Base-by-base conservation (phyloP, 2,329 filamentous ascomycete species). In the Cladosporium velox region DNA sequence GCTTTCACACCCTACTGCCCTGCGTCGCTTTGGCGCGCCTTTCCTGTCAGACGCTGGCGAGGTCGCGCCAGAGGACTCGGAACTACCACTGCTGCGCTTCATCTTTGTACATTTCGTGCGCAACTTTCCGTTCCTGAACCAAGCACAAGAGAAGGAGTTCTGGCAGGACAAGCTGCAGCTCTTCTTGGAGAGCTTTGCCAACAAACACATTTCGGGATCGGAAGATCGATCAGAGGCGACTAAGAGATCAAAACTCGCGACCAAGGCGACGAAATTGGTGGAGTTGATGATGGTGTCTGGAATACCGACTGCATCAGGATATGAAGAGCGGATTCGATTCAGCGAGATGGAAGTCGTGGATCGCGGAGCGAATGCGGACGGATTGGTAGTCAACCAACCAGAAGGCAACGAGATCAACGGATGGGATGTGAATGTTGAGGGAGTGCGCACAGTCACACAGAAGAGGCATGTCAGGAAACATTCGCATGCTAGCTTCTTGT, bases 211-310 rank as follows among this genome's bases (percentile, higher is more conserved):
- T 52, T 98, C 94, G 2, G 96, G 93, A 6, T 97, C 94, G 5
- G 95, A 98, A 80, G 95, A 99, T 77, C 88, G 95, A 4, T 82
- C 98, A 34, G 95, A 99, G 80, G 93, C 97, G 79, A 98, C 95
- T 11, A 99, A 99, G 82, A 87, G 95, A 66, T 86, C 89, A 70
- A 99, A 99, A 79, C 82, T 99, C 70, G 94, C 95, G 3, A 84
- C 90, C 72, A 99, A 99, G 85, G 92, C 91, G 58, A 90, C 95
- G 78, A 99, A 99, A 82, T 82, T 99, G 66, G 92, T 99, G 12
- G 95, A 99, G 83, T 84, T 99, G 68, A 99, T 99, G 95, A 97
- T 99, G 93, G 95, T 99, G 10, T 98, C 94, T 8, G 95, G 95
- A 44, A 90, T 99, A 66, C 92, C 91, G 38, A 99, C 95, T 0